Conservation (phyloP, 768 basidiomycete genomes). For the Guyanaporus albipodus region DNA sequence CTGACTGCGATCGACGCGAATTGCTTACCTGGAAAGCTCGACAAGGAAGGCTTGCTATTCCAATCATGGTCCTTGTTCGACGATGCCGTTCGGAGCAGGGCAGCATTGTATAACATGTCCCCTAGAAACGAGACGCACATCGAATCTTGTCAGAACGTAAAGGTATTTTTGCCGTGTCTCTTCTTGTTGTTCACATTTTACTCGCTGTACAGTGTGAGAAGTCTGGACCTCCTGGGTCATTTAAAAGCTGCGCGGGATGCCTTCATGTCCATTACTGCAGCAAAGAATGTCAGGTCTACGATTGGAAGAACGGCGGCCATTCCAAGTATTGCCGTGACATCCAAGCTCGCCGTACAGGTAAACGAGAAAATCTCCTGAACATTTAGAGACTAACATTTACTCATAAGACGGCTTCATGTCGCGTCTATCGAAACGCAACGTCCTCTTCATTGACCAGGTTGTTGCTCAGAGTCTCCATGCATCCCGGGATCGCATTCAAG, state of each 20-base stretch:
- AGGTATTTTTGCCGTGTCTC: constrained; percentile 11
- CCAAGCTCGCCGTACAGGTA: constrained; percentile 25
- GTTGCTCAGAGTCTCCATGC: constrained; percentile 17
- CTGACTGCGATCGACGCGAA: constrained; percentile 11
- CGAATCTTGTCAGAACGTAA: constrained; percentile 24
- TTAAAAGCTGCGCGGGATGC: constrained; percentile 28
- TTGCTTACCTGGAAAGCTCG: constrained; percentile 12
- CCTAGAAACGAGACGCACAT: constrained; percentile 11
- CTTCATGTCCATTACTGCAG: constrained; percentile 30
- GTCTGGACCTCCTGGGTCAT: constrained; percentile 22
- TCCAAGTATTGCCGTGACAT: constrained; percentile 25
- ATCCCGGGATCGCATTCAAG: constrained; percentile 18
- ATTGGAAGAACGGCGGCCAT: constrained; percentile 29
- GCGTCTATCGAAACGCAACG: constrained; percentile 19
- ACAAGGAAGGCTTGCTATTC: constrained; percentile 14
- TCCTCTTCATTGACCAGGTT: constrained; percentile 24
- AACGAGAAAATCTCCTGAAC: background rate
- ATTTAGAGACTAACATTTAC: background rate
- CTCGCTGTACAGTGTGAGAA: constrained; percentile 20
- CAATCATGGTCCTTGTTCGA: constrained; percentile 22
- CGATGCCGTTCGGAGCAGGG: constrained; percentile 14
- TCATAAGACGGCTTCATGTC: constrained; percentile 19
- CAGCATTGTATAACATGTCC: constrained; percentile 5
- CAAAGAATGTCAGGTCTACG: constrained; percentile 29
- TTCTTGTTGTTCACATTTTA: background rate